Percentiles rank a stretch among this genome's conserved stretches.
These are phyloP conservation scores for Selaginella moellendorffii DNA, from an alignment of 75 land plant genomes.

Conservation along the genomic window DNA sequence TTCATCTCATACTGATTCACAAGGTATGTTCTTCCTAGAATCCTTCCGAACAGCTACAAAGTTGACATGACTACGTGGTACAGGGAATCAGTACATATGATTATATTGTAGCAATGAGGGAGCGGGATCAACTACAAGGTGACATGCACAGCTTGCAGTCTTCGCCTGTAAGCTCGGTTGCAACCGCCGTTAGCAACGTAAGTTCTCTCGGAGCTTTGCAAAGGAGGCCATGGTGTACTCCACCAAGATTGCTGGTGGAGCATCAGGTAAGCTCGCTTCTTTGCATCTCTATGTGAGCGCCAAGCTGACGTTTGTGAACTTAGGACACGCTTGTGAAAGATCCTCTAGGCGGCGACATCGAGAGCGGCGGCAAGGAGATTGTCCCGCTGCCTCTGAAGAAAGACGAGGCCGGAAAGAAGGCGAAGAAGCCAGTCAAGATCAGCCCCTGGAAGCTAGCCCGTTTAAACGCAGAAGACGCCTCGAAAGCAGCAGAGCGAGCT, in stretches of 20 bases:
- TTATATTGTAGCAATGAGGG: slow-evolving; percentile 83
- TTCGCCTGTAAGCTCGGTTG: slow-evolving; percentile 54
- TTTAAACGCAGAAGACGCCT: slow-evolving; percentile 73
- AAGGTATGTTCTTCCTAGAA: slow-evolving; percentile 40
- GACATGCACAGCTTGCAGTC: slow-evolving; percentile 56
- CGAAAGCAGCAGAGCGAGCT: slow-evolving; percentile 67
- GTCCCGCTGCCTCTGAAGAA: slow-evolving; percentile 18
- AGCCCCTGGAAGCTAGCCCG: slow-evolving; percentile 91
- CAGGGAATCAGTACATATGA: slow-evolving; percentile 98
- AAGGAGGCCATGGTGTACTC: slow-evolving; percentile 82
- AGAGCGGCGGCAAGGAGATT: not conserved
- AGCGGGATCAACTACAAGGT: slow-evolving; percentile 61
- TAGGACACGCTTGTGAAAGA: not conserved
- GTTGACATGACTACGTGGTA: not conserved
- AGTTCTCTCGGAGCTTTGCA: slow-evolving; percentile 64
- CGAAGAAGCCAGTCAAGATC: slow-evolving; percentile 53
- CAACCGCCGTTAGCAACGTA: slow-evolving; percentile 67
- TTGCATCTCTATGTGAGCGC: not conserved
- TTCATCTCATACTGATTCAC: slow-evolving; percentile 81
- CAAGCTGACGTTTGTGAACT: too few species aligned
- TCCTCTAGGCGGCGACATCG: slow-evolving; percentile 3
- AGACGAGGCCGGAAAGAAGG: slow-evolving; percentile 15
- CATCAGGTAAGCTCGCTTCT: slow-evolving; percentile 47
- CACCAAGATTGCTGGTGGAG: slow-evolving; percentile 74
- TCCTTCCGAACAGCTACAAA: not conserved